Evolutionary conservation across 345 rosid species (phyloP), one percentile per base, ranked within the genome.

Genomic region (Bretschneidera sinensis): DNA sequence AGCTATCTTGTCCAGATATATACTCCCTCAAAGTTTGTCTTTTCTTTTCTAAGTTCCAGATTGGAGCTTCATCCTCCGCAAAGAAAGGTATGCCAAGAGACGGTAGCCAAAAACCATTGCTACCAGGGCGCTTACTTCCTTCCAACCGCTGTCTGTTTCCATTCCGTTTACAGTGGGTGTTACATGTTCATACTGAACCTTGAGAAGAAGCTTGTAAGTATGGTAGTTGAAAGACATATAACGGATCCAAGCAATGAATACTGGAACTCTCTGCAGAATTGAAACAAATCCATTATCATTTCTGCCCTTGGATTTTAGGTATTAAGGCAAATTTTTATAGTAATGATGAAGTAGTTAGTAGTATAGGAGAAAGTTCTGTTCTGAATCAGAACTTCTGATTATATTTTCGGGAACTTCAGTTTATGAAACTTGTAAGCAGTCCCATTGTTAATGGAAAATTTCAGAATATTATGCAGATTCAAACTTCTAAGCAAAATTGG

Each of bases 151-250:
- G 81, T 86, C 96, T 22, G 77, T 79, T 68, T 70, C 69, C 58
- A 77, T 80, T 24, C 90, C 95, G 20, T 85, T 75, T 25, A 80
- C 73, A 6, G 69, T 63, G 2, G 74, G 75, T 45, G 71, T 59
- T 19, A 65, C 67, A 65, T 76, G 75, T 51, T 78, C 78, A 48
- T 87, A 90, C 55, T 94, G 99, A 21, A 90, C 92, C 80, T 88
- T 94, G 28, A 87, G 85, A 45, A 94, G 96, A 58, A 92, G 92
- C 86, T 83, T 88, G 69, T 85, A 86, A 48, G 98, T 92, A 77
- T 94, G 99, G 82, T 83, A 90, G 82, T 90, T 94, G 84, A 94
- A 92, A 11, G 99, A 94, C 70, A 94, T 50, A 45, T 90, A 88
- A 43, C 99, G 88, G 67, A 94, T 84, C 99, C 99, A 94, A 10